Percentiles rank a stretch among this genome's conserved stretches.
phyloP scores from a whole-genome alignment of 805 yeast species.

The Yamadazyma takamatsuzukensis region DNA sequence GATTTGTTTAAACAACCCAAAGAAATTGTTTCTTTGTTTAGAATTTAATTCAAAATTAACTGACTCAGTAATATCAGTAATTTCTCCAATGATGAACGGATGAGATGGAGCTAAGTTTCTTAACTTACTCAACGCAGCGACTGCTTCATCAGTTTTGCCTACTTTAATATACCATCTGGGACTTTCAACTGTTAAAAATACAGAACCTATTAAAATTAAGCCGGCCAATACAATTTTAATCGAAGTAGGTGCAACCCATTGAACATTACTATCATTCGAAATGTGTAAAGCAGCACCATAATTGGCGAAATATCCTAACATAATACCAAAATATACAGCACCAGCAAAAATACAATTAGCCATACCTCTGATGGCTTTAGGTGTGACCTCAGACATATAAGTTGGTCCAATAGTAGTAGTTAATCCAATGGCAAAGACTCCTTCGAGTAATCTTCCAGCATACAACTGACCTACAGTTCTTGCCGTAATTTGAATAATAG shows the following conservation, averaged over 20 bases:
- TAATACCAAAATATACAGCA: conserved; percentile 53
- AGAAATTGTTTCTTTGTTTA: conserved; percentile 19
- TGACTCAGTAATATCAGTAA: conserved; percentile 49
- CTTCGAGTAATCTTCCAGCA: conserved; percentile 55
- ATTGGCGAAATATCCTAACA: conserved; percentile 46
- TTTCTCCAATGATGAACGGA: conserved; percentile 48
- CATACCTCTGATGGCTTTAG: conserved; percentile 49
- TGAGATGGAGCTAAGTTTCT: conserved; percentile 45
- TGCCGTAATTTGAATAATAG: conserved; percentile 47
- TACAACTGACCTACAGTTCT: conserved; percentile 46
- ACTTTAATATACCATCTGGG: conserved; percentile 51
- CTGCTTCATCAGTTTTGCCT: conserved; percentile 39
- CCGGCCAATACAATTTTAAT: conserved; percentile 49
- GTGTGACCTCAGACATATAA: conserved; percentile 52
- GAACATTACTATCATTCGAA: conserved; percentile 28
- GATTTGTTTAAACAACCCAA: conserved; percentile 29
- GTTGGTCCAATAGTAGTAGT: conserved; percentile 56
- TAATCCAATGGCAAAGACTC: conserved; percentile 50
- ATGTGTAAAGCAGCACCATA: conserved; percentile 51
- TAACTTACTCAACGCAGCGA: conserved; percentile 35
- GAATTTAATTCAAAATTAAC: conserved; percentile 33
- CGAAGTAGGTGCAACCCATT: conserved; percentile 53
- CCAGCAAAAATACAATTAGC: conserved; percentile 54
- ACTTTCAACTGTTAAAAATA: conserved; percentile 42
- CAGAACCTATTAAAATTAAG: conserved; percentile 37